Evolutionary conservation across 139 green algal species (phyloP).

Genomic region (Chlorella ohadii): DNA sequence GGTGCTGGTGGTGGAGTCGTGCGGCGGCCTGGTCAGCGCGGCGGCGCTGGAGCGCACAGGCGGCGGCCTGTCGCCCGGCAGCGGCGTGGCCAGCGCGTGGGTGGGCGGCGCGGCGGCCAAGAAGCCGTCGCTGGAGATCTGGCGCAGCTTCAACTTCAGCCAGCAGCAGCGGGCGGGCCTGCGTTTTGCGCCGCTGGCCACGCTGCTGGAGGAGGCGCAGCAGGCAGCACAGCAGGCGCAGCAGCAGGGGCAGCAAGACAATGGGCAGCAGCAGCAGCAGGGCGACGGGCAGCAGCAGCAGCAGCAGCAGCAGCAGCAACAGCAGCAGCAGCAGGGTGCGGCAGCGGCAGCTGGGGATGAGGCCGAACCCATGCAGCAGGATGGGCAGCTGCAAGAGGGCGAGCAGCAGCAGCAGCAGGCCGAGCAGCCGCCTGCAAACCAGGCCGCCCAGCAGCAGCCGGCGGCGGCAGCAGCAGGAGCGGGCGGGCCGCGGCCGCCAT

Average conservation of each 20-base stretch:
- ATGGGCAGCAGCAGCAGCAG: not conserved
- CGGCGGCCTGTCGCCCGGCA: conserved; percentile 44
- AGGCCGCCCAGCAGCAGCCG: no score
- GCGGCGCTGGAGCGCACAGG: conserved; percentile 81
- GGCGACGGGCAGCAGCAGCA: conserved; percentile 3
- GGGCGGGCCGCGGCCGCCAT: conserved; percentile 35
- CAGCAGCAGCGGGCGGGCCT: conserved; percentile 31
- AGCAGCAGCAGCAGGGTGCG: not conserved
- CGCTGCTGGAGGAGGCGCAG: conserved; percentile 36
- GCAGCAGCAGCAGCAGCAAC: not conserved
- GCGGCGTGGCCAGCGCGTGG: conserved; percentile 58
- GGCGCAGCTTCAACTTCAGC: conserved; percentile 64
- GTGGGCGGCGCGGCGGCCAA: conserved; percentile 36
- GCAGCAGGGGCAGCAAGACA: not conserved
- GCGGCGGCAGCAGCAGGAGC: conserved; percentile 16
- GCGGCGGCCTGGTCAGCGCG: conserved; percentile 70
- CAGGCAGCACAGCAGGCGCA: conserved; percentile 7
- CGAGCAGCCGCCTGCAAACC: no score
- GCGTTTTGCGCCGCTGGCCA: conserved; percentile 44
- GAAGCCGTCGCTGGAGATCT: conserved; percentile 21
- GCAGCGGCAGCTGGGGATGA: not conserved
- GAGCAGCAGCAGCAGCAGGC: not conserved
- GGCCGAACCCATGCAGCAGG: not conserved
- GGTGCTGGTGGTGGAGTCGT: conserved; percentile 81
- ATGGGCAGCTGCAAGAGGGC: not conserved